Evolutionary conservation across 805 yeast species (phyloP), one percentile per base, ranked within the genome.

Genomic region (Lachancea mirantina): DNA sequence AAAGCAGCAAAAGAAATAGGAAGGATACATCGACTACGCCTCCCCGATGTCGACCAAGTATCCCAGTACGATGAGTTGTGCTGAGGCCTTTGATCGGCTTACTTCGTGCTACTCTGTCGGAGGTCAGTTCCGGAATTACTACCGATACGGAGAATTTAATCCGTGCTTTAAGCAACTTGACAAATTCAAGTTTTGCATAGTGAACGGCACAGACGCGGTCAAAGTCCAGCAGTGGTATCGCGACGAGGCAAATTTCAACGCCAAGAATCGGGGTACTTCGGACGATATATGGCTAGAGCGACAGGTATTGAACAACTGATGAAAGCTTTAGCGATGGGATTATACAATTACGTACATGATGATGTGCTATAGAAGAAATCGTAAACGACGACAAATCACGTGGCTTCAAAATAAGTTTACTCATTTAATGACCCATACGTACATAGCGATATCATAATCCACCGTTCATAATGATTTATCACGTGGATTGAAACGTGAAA

Each of bases 61-160:
- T 27, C 60, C 60, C 47, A 52, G 64, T 5, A 66, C 68, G n/a
- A 74, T 80, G 87, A 70, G 74, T 31, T 80, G 89, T 50, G 65
- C 78, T 34, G 84, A 89, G 26, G 92, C 92, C 1, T 78, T 88
- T 57, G 95, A 88, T 56, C 94, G 85, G 50, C 64, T 88, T 14
- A 69, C 87, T 28, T 78, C 74, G 28, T 89, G 97, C 55, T 85
- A 83, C 60, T 83, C 96, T 0, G 52, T 88, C 3, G 96, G 95
- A 3, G 96, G 96, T 1, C 96, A 88, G 52, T 61, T 84, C 14
- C 72, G 94, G 39, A 72, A 81, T 57, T 81, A 82, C 49, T 89
- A 88, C 53, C 65, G 96, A 34, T 81, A 76, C 50, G 96, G 96
- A 2, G 74, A 77, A 26, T 68, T 84, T 47, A 76, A 78, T 31